These are phyloP conservation scores for Stenocarpella maydis DNA, from an alignment of 2,329 filamentous ascomycete species.

Conservation along the genomic window DNA sequence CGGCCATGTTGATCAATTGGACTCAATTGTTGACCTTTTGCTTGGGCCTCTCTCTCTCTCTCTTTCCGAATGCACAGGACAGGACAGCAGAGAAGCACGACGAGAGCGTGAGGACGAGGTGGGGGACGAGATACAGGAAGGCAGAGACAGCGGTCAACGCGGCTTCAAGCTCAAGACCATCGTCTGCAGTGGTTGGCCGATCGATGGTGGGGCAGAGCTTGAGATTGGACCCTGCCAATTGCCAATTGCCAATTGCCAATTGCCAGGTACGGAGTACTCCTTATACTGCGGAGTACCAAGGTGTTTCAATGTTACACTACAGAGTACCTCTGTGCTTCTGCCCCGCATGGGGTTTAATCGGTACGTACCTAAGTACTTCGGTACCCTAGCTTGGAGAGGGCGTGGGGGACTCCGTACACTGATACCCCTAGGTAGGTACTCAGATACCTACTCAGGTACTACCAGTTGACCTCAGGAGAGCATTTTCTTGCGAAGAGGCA, in stretches of 20 bases:
- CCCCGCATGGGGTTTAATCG: neutral
- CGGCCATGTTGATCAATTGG: conserved; percentile 50
- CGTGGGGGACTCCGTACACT: too few species aligned
- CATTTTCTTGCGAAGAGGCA: too few species aligned
- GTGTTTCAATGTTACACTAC: too few species aligned
- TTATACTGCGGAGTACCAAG: too few species aligned
- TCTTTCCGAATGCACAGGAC: too few species aligned
- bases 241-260: neutral
- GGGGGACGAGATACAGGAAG: neutral
- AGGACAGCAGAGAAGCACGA: neutral
- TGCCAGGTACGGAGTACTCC: too few species aligned
- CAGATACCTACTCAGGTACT: too few species aligned
- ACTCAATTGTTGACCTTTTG: neutral
- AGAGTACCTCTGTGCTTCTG: neutral
- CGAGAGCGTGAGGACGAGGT: too few species aligned
- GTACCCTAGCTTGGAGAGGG: too few species aligned
- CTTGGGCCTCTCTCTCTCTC: neutral
- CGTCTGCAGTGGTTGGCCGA: neutral
- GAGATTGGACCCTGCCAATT: conserved; percentile 27
- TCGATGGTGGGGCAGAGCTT: conserved; percentile 15
- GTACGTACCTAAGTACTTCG: neutral
- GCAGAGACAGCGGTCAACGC: conserved; percentile 2
- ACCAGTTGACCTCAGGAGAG: too few species aligned
- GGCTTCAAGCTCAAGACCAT: neutral
- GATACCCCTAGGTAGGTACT: too few species aligned